Evolutionary conservation across 2,329 filamentous ascomycete genomes (phyloP).

Genomic region (Microsporum audouinii): DNA sequence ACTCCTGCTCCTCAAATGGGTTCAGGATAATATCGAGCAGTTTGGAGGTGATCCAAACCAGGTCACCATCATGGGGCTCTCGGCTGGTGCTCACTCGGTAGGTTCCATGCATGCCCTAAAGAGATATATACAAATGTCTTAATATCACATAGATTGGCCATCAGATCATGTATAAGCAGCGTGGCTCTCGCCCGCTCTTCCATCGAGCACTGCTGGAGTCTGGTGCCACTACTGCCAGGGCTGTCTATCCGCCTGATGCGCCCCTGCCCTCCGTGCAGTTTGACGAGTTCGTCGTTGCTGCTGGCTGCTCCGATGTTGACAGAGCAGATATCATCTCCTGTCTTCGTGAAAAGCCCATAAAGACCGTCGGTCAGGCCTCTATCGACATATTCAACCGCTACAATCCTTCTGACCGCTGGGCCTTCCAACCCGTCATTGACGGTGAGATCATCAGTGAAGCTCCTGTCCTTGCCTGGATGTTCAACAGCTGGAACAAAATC

Average conservation of each 20-base stretch:
- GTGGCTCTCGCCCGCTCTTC: constrained; percentile 27
- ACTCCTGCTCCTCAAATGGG: constrained; percentile 25
- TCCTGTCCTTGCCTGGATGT: constrained; percentile 50
- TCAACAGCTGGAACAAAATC: constrained; percentile 43
- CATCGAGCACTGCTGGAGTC: constrained; percentile 39
- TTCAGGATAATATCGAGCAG: constrained; percentile 21
- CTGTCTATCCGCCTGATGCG: constrained; percentile 33
- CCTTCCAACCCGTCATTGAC: constrained; percentile 61
- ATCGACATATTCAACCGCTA: constrained; percentile 36
- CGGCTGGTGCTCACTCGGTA: constrained; percentile 44
- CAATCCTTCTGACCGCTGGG: constrained; percentile 39
- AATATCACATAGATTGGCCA: constrained; percentile 47
- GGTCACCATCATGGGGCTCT: constrained; percentile 31
- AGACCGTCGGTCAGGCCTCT: constrained; percentile 30
- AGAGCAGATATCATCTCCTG: constrained; percentile 30
- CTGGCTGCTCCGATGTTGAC: constrained; percentile 23
- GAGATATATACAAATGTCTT: constrained; percentile 2
- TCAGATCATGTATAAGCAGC: constrained; percentile 46
- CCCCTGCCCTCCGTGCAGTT: constrained; percentile 37
- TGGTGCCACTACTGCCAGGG: constrained; percentile 37
- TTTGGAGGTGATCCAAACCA: constrained; percentile 23
- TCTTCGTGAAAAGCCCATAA: constrained; percentile 31
- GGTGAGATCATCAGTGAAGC: constrained; percentile 46
- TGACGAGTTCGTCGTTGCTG: constrained; percentile 29
- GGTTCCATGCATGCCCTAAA: constrained; percentile 9